A percentile compares a stretch with the other conserved stretches of the same genome.
Conservation (phyloP, 2,329 filamentous ascomycete genomes). For the Ophiocordyceps australis region DNA sequence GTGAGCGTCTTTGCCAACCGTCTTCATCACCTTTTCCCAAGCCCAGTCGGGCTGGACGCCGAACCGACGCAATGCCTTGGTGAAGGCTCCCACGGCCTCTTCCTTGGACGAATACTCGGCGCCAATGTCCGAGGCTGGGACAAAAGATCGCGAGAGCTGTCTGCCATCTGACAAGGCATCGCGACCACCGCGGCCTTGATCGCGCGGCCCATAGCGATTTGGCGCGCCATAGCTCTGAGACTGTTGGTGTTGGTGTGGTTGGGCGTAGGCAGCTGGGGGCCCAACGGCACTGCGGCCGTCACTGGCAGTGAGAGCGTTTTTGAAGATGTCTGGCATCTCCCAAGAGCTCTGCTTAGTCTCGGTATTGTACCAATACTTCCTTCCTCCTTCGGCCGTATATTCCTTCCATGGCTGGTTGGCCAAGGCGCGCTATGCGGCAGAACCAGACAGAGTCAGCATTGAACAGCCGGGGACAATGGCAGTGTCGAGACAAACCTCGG, state of each 20-base stretch:
- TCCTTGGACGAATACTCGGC: constrained; percentile 65
- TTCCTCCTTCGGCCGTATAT: constrained; percentile 70
- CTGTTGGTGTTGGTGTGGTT: too few relatives aligned
- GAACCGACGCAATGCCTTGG: constrained; percentile 71
- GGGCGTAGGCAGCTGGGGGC: constrained; percentile 15
- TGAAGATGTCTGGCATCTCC: constrained; percentile 80
- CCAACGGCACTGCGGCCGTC: constrained; percentile 2
- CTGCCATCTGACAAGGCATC: constrained; percentile 4
- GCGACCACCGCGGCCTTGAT: constrained; percentile 16
- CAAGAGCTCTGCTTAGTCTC: constrained; percentile 86
- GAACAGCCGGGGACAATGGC: not conserved
- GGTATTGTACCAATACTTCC: constrained; percentile 90
- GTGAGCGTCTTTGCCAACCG: constrained; percentile 76
- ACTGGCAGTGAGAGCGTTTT: constrained; percentile 49
- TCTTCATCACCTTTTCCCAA: constrained; percentile 79
- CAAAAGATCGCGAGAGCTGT: constrained; percentile 30
- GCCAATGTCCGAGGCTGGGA: constrained; percentile 47
- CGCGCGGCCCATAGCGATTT: constrained; percentile 14
- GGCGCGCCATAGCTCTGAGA: constrained; percentile 13
- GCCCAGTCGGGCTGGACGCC: constrained; percentile 82
- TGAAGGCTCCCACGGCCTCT: constrained; percentile 84
- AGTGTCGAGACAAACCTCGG: constrained; percentile 42
- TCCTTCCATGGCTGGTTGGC: constrained; percentile 83
- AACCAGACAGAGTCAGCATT: not conserved
- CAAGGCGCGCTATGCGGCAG: constrained; percentile 47